These are phyloP conservation scores for Chaetomiaceae sp. DNA, from an alignment of 2,329 filamentous ascomycete species.

Conservation along the genomic window DNA sequence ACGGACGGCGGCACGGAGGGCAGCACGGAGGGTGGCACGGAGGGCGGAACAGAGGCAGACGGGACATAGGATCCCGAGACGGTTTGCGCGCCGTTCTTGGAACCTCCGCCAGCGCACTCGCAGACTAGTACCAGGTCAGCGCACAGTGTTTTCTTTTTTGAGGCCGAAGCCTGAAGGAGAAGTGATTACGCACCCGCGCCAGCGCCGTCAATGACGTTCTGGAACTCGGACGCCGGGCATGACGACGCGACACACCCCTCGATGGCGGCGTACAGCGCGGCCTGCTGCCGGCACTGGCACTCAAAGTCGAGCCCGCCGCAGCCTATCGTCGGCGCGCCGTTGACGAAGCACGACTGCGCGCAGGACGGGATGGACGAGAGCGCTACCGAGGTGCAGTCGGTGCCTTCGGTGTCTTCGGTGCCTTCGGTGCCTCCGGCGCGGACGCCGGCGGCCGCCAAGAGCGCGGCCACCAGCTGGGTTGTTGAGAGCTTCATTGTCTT, in stretches of 20 bases:
- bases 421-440: conserved; percentile 2
- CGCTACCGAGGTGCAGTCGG: conserved; percentile 26
- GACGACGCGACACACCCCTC: conserved; percentile 29
- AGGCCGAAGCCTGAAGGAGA: no score
- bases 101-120: no score
- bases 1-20: no score
- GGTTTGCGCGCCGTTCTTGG: no score
- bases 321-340: conserved; percentile 28
- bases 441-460: conserved; percentile 4
- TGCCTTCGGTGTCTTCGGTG: no score
- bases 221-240: conserved; percentile 26
- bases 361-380: conserved; percentile 29
- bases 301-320: conserved; percentile 30
- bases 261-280: conserved; percentile 29
- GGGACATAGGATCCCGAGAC: no score
- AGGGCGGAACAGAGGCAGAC: no score
- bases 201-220: conserved; percentile 32
- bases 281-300: conserved; percentile 31
- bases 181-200: conserved; percentile 25
- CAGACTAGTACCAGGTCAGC: no score
- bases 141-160: no score
- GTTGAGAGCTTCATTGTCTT: conserved; percentile 16
- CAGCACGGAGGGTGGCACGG: no score
- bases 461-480: neutral
- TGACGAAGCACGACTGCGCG: conserved; percentile 31